A percentile compares a stretch with the other conserved stretches of the same genome.
Evolutionary conservation across 2,329 filamentous ascomycete species (phyloP).

Genomic region (Phaeomoniella chlamydospora): DNA sequence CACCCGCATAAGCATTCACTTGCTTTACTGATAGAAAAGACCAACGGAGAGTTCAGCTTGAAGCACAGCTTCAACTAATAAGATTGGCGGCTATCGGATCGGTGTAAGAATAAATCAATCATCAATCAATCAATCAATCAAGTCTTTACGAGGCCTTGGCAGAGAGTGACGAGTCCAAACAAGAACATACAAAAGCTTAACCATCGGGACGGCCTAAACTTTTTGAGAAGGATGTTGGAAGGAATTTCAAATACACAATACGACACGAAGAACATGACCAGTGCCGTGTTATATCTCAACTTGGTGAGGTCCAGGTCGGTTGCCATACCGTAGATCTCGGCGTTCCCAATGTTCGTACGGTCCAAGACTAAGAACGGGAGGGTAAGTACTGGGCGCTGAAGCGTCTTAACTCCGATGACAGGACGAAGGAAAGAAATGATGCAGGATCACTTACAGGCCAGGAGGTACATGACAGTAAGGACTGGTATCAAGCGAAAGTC

Average conservation of each 20-base stretch:
- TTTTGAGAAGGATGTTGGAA: slow-evolving; percentile 59
- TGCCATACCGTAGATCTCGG: slow-evolving; percentile 50
- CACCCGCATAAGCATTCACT: too few relatives aligned
- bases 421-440: too few relatives aligned
- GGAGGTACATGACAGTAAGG: slow-evolving; percentile 51
- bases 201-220: slow-evolving; percentile 37
- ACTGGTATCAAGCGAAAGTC: slow-evolving; percentile 60
- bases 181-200: slow-evolving; percentile 59
- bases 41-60: too few relatives aligned
- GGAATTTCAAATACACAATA: slow-evolving; percentile 55
- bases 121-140: too few relatives aligned
- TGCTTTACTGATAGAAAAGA: too few relatives aligned
- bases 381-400: too few relatives aligned
- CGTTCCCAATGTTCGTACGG: slow-evolving; percentile 68
- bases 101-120: too few relatives aligned
- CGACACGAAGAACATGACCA: slow-evolving; percentile 53
- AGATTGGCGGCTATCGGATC: too few relatives aligned
- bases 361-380: slow-evolving; percentile 8
- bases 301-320: slow-evolving; percentile 37
- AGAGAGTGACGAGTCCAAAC: slow-evolving; percentile 62
- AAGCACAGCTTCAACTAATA: too few relatives aligned
- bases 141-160: slow-evolving; percentile 51
- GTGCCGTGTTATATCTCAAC: slow-evolving; percentile 30
- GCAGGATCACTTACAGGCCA: slow-evolving; percentile 7
- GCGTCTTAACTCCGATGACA: too few relatives aligned